phyloP scores from a whole-genome alignment of 2,329 filamentous ascomycete genomes.

The Fonsecaea multimorphosa region DNA sequence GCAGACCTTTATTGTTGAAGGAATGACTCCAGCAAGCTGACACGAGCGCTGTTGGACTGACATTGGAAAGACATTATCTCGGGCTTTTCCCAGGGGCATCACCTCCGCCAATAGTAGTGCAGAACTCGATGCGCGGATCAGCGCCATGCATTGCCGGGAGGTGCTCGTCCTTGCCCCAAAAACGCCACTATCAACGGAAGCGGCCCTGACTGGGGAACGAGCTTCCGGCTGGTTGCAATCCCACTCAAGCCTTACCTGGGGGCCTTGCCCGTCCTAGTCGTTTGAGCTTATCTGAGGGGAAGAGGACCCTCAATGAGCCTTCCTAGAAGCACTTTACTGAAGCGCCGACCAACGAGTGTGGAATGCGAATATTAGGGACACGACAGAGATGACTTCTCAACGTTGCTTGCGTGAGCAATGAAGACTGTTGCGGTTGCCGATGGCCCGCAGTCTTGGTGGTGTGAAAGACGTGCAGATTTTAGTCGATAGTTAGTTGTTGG shows the following conservation, averaged over 20 bases:
- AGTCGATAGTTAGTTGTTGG: constrained; percentile 3
- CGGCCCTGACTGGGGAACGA: constrained; percentile 8
- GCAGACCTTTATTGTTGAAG: not conserved
- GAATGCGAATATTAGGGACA: not conserved
- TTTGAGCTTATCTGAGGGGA: not conserved
- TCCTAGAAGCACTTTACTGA: not conserved
- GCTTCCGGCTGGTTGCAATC: not conserved
- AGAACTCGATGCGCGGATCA: constrained; percentile 13
- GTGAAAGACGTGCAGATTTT: constrained; percentile 3
- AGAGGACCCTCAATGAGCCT: not conserved
- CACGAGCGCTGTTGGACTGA: not conserved
- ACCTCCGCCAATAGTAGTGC: not conserved
- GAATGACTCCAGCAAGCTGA: not conserved
- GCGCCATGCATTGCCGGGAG: constrained; percentile 6
- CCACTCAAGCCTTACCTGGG: constrained; percentile 1
- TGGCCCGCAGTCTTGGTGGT: not conserved
- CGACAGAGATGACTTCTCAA: not conserved
- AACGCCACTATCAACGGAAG: not conserved
- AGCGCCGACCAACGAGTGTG: not conserved
- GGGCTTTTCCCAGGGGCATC: not conserved
- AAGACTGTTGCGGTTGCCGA: not conserved
- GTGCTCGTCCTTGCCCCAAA: constrained; percentile 2
- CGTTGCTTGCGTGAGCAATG: not conserved
- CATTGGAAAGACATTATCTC: constrained; percentile 10
- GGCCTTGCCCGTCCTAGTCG: not conserved